phyloP scores from a whole-genome alignment of 495 filamentous ascomycete genomes.

The Xylaria palmicola region DNA sequence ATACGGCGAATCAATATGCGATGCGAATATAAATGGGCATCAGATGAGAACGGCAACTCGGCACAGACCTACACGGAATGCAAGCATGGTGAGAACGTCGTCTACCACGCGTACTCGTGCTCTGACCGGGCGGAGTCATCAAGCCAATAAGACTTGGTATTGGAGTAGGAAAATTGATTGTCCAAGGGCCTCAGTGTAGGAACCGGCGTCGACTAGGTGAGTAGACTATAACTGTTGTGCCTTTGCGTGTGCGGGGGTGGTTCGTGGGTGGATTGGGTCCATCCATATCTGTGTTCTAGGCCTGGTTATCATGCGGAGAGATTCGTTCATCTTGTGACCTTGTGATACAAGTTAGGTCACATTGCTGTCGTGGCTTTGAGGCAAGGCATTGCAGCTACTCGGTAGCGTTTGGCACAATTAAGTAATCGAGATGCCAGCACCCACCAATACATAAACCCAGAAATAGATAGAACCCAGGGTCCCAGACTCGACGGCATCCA shows the following conservation, averaged over 20 bases:
- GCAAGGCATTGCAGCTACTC: background rate
- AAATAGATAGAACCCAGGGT: too few species aligned
- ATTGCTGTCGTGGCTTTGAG: conserved; percentile 4
- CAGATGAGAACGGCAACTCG: background rate
- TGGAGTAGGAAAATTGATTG: background rate
- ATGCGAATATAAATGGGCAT: background rate
- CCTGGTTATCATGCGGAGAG: conserved; percentile 14
- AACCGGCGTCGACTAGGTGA: conserved; percentile 4
- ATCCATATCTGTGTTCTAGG: conserved; percentile 9
- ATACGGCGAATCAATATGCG: background rate
- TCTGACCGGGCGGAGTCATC: conserved; percentile 32
- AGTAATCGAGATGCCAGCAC: background rate
- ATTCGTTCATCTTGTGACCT: background rate
- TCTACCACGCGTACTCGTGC: conserved; percentile 36
- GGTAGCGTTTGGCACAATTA: background rate
- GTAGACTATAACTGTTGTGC: conserved; percentile 3
- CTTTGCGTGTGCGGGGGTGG: conserved; percentile 9
- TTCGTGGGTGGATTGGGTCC: background rate
- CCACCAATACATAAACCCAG: background rate
- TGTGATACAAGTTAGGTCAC: conserved; percentile 10
- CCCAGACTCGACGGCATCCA: too few species aligned
- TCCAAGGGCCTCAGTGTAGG: background rate
- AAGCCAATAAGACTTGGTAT: conserved; percentile 11
- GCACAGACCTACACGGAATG: conserved; percentile 42
- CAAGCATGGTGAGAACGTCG: conserved; percentile 49